Base-by-base conservation (phyloP, 805 yeast genomes). In the Komagataella phaffii region DNA sequence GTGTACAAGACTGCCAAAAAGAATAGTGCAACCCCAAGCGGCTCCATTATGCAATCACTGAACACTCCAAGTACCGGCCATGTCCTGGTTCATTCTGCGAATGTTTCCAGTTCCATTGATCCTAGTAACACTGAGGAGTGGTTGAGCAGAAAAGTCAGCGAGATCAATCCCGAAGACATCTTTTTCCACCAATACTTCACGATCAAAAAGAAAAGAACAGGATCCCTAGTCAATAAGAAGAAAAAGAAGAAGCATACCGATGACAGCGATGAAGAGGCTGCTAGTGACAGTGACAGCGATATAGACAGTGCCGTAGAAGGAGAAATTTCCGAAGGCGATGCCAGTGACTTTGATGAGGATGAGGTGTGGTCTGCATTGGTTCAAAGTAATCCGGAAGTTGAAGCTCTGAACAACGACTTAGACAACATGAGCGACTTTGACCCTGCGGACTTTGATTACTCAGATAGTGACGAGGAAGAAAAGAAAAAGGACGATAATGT, bases 1-100 rank as follows among this genome's bases (percentile, higher is more conserved):
- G 96, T 93, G 45, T 93, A 93, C 72, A 85, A 88, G 69, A 88
- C 89, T 65, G 88, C 96, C 49, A 88, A 88, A 70, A 84, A 80
- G 59, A 86, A 84, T 66, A 73, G 81, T 17, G 65, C 72, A 40
- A 70, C 82, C n/a, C 82, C 85, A 64, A 98, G 98, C 61, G 73
- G 85, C 3, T 88, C 97, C 47, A 90, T 93, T 63, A 93, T 93
- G 98, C 99, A 93, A 73, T 98, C 99, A 50, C 73, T 93, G 57
- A 89, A 95, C 47, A 97, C 96, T 56, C 75, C 81, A 1, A 85
- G 83, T 55, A 82, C 87, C 18, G 87, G 85, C 7, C 70, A 82
- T 3, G 67, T 85, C 51, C 72, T 85, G 57, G 87, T 85, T 10
- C 74, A 70, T 55, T 62, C 58, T 40, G 51, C 52, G 30, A 56